These are phyloP conservation scores for Hyphopichia burtonii DNA, from an alignment of 1,139 yeast species.

Conservation along the genomic window DNA sequence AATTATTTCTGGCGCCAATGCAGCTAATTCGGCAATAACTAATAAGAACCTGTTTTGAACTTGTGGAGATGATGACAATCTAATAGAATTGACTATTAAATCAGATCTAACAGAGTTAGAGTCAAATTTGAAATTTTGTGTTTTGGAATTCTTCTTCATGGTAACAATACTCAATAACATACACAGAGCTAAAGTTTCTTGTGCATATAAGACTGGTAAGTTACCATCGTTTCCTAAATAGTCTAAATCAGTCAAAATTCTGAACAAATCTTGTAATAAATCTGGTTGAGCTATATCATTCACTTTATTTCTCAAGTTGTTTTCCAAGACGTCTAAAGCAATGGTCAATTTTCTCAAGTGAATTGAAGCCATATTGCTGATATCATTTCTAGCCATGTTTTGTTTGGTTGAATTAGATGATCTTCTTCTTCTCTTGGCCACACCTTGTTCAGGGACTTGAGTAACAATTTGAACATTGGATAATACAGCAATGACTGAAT, in stretches of 20 bases:
- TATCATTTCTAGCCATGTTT: slow-evolving; percentile 69
- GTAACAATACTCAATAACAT: slow-evolving; percentile 68
- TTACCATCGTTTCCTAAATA: slow-evolving; percentile 89
- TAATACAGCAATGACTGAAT: slow-evolving; percentile 48
- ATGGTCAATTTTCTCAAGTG: slow-evolving; percentile 79
- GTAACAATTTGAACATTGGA: slow-evolving; percentile 47
- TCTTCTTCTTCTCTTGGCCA: slow-evolving; percentile 74
- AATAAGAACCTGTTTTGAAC: slow-evolving; percentile 85
- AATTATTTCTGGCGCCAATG: slow-evolving; percentile 86
- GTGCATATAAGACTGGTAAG: slow-evolving; percentile 85
- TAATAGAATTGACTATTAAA: slow-evolving; percentile 82
- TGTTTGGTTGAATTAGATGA: slow-evolving; percentile 75
- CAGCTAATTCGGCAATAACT: slow-evolving; percentile 84
- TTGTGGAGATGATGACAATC: slow-evolving; percentile 89
- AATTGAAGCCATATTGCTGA: slow-evolving; percentile 69
- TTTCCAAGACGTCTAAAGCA: slow-evolving; percentile 76
- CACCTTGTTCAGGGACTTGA: slow-evolving; percentile 46
- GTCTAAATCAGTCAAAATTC: slow-evolving; percentile 78
- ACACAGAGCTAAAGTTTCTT: slow-evolving; percentile 86
- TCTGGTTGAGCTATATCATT: slow-evolving; percentile 40
- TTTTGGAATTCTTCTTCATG: slow-evolving; percentile 33
- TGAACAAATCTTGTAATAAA: slow-evolving; percentile 59
- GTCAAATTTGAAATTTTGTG: slow-evolving; percentile 39
- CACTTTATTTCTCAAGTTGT: slow-evolving; percentile 25
- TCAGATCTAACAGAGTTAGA: slow-evolving; percentile 82